Percentiles rank a stretch among this genome's conserved stretches.
Conservation (phyloP, 257 asterid species). For the Nicotiana sylvestris region DNA sequence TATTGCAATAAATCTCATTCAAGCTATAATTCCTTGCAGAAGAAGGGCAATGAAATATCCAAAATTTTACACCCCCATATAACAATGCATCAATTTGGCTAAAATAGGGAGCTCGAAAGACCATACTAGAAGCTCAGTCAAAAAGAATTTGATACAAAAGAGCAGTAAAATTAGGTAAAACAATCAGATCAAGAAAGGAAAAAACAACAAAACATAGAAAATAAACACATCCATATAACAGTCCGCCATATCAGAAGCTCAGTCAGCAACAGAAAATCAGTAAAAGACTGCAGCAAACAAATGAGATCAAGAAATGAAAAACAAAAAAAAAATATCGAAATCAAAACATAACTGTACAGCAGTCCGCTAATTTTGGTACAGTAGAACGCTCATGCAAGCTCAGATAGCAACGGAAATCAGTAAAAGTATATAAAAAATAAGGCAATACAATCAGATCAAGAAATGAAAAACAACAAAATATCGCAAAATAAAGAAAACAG, state of each 20-base stretch:
- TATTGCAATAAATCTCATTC: not conserved
- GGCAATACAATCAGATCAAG: not conserved
- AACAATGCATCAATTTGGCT: not conserved
- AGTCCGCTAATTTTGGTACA: not conserved
- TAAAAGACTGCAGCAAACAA: not conserved
- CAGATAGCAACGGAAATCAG: not conserved
- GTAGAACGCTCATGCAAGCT: not conserved
- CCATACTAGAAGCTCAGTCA: not conserved
- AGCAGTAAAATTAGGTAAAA: not conserved
- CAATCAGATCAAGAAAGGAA: not conserved
- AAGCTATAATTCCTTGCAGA: not conserved
- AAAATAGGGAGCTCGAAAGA: not conserved
- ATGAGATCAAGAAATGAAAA: constrained; percentile 1
- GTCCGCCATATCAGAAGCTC: not conserved
- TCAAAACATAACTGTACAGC: not conserved
- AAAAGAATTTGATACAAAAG: too few species aligned
- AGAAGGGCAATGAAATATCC: not conserved
- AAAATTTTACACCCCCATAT: not conserved
- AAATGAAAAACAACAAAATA: not conserved
- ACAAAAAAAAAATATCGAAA: not conserved
- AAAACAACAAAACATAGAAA: not conserved
- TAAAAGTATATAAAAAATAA: not conserved
- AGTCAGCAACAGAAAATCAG: not conserved
- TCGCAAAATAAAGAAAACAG: too few species aligned
- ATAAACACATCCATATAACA: not conserved